Conservation (phyloP, 2,329 filamentous ascomycete genomes). For the Colletotrichum orbiculare region DNA sequence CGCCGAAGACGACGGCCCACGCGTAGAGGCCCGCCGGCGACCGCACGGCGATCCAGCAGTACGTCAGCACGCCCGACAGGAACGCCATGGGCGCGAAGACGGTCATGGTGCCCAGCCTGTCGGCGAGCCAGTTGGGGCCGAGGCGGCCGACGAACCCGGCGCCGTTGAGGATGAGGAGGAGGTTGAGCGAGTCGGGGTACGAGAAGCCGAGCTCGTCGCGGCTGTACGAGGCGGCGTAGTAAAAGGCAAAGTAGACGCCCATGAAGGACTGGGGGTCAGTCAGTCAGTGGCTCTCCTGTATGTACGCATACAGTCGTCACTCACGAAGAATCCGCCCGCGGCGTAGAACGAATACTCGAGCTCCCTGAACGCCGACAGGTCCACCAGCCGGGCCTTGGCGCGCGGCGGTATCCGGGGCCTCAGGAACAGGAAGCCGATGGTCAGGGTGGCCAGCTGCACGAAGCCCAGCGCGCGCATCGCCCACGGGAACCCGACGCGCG, state of each 20-base stretch:
- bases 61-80: constrained; percentile 55
- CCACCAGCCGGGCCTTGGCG: constrained; percentile 53
- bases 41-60: constrained; percentile 69
- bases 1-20: constrained; percentile 73
- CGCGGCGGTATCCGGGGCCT: constrained; percentile 54
- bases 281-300: neutral
- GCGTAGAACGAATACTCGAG: constrained; percentile 32
- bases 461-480: constrained; percentile 61
- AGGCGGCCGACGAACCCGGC: constrained; percentile 68
- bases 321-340: constrained; percentile 30
- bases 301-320: neutral
- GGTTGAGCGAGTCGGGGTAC: constrained; percentile 64
- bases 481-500: constrained; percentile 66
- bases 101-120: constrained; percentile 69
- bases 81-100: constrained; percentile 62
- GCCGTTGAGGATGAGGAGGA: constrained; percentile 75
- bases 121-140: constrained; percentile 68
- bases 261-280: constrained; percentile 53
- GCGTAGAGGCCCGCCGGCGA: constrained; percentile 64
- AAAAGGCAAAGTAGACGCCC: constrained; percentile 68
- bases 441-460: constrained; percentile 53
- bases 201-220: constrained; percentile 54
- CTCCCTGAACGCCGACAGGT: constrained; percentile 56
- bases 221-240: constrained; percentile 65
- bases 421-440: constrained; percentile 50